Evolutionary conservation across 176 grass and related monocot genomes (phyloP).

Genomic region (Aegilops sharonensis): DNA sequence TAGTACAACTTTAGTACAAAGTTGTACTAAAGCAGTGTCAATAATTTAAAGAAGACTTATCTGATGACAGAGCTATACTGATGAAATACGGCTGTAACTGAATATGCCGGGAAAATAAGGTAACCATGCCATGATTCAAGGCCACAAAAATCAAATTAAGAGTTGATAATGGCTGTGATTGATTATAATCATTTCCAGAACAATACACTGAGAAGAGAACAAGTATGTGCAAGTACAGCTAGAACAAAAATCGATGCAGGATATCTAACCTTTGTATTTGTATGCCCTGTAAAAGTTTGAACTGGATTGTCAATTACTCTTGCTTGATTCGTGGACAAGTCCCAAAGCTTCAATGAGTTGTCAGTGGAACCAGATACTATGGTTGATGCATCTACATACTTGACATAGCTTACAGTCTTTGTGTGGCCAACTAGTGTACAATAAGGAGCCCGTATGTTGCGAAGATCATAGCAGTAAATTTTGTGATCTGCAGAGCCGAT

Average conservation of each 20-base stretch:
- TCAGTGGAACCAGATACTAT: slow-evolving; percentile 89
- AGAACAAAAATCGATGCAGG: neutral
- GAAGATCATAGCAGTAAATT: slow-evolving; percentile 96
- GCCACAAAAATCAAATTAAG: neutral
- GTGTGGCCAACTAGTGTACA: slow-evolving; percentile 70
- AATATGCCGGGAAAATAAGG: neutral
- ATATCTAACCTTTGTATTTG: slow-evolving; percentile 86
- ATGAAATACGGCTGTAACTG: neutral
- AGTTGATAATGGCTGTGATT: neutral
- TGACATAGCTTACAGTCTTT: slow-evolving; percentile 97
- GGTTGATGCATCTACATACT: slow-evolving; percentile 75
- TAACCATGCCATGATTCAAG: neutral
- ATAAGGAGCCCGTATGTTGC: slow-evolving; percentile 70
- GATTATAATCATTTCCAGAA: slow-evolving; percentile 16
- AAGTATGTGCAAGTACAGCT: neutral
- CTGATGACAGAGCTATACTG: neutral
- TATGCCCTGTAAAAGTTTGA: slow-evolving; percentile 92
- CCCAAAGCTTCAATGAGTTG: slow-evolving; percentile 89
- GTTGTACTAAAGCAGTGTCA: too few species aligned
- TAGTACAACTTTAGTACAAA: too few species aligned
- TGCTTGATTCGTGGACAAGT: slow-evolving; percentile 53
- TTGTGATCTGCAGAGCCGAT: slow-evolving; percentile 96
- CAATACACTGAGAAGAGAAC: neutral
- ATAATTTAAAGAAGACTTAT: neutral
- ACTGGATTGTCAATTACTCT: slow-evolving; percentile 58